Base-by-base conservation (phyloP, 805 yeast genomes). In the Yarrowia sp. region DNA sequence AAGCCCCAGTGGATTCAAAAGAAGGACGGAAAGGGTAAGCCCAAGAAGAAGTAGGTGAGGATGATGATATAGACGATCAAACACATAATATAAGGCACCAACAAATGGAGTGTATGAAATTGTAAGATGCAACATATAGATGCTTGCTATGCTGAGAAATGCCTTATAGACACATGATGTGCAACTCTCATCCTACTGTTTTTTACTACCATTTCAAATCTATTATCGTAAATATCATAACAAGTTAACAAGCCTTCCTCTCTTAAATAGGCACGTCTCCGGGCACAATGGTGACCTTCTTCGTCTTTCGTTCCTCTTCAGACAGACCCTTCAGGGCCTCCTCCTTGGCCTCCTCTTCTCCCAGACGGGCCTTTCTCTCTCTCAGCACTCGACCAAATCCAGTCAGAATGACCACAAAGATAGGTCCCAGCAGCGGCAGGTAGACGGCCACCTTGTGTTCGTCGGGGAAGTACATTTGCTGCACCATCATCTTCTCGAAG, bases 391-490 rank as follows among this genome's bases (percentile, higher is more conserved):
- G 67, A 1, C 69, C 56, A 15, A 75, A 70, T 5, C 82, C 81
- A 45, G 77, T 66, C 4, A 77, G 38, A 42, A 80, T 75, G 26
- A 95, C 92, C 35, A 94, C 85, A 1, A 85, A 79, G 43, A 92
- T 80, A 1, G 99, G 99, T 0, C 98, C 98, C 43, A 93, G 77
- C 55, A 94, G 80, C 0, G 99, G 99, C 75, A 92, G 81, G 73
- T 92, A 95, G 0, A 95, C 97, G 0, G 99, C 98, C 74, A 95
- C 82, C 77, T 91, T 93, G 76, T 94, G 99, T 77, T 94, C 98
- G 72, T 90, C 94, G 0, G 99, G 98, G 82, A 93, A 92, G 77
- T 90, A 92, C 69, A 89, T 91, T 76, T 94, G 98, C 74, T 92
- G 97, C 38, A 95, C 91, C 97, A 95, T 94, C 77, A 89, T 93